These are phyloP conservation scores for Multifurca ochricompacta DNA, from an alignment of 768 basidiomycete species.

Conservation along the genomic window DNA sequence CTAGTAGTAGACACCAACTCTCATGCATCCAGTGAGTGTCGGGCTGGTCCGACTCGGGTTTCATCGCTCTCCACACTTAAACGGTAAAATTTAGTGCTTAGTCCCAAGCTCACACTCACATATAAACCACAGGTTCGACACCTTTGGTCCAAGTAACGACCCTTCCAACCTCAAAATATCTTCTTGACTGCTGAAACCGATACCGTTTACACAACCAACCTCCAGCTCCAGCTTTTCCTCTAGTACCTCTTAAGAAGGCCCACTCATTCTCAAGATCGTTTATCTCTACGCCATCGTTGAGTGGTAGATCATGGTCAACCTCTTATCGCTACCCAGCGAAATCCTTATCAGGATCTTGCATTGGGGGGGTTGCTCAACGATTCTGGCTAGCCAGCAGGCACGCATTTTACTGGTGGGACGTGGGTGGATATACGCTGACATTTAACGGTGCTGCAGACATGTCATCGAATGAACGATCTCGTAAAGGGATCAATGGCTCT, in stretches of 20 bases:
- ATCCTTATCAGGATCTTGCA: neutral
- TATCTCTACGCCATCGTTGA: neutral
- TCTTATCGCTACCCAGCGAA: slow-evolving; percentile 6
- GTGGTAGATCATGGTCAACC: neutral
- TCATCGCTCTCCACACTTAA: too few relatives aligned
- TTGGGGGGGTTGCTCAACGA: neutral
- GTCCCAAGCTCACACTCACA: too few relatives aligned
- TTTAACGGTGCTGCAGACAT: neutral
- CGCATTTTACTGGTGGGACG: neutral
- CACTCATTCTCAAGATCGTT: neutral
- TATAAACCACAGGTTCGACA: neutral
- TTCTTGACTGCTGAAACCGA: neutral
- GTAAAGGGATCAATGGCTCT: neutral
- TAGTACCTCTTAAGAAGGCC: neutral
- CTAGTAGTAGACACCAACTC: too few relatives aligned
- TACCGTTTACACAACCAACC: too few relatives aligned
- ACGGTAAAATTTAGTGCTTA: too few relatives aligned
- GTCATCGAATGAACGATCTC: neutral
- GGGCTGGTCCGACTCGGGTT: too few relatives aligned
- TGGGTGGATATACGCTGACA: neutral
- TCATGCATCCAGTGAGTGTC: too few relatives aligned
- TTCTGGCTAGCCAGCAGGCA: neutral
- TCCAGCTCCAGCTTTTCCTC: too few relatives aligned
- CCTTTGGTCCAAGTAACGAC: neutral
- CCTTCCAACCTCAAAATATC: neutral